These are phyloP conservation scores for Thyridium curvatum DNA, from an alignment of 2,329 filamentous ascomycete species.

Conservation along the genomic window DNA sequence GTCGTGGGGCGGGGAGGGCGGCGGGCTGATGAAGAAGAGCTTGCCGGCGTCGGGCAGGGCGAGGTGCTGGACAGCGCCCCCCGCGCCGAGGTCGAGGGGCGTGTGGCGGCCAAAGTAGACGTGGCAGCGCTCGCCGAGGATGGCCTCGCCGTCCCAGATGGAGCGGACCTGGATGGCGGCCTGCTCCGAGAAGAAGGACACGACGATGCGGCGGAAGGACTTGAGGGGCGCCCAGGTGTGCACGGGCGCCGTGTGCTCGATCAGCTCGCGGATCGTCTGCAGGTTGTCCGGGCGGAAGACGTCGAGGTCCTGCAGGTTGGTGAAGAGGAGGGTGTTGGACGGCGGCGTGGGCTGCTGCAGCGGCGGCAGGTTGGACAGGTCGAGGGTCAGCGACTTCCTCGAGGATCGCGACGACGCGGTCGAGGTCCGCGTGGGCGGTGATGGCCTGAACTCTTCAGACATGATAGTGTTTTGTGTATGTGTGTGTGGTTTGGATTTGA, in stretches of 20 bases:
- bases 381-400: constrained; percentile 55
- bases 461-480: constrained; percentile 6
- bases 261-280: constrained; percentile 64
- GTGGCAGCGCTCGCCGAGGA: constrained; percentile 63
- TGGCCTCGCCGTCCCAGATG: constrained; percentile 66
- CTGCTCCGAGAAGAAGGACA: constrained; percentile 67
- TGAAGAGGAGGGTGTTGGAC: constrained; percentile 80
- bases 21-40: constrained; percentile 68
- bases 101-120: constrained; percentile 65
- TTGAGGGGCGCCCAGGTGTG: constrained; percentile 76
- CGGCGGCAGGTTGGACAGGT: constrained; percentile 66
- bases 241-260: constrained; percentile 63
- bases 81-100: constrained; percentile 38
- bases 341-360: constrained; percentile 66
- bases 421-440: constrained; percentile 32
- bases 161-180: constrained; percentile 66
- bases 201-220: constrained; percentile 75
- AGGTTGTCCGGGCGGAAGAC: constrained; percentile 72
- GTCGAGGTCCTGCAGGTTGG: constrained; percentile 66
- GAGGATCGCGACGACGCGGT: constrained; percentile 30
- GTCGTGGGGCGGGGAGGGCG: constrained; percentile 60
- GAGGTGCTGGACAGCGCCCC: constrained; percentile 46
- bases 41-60: constrained; percentile 64
- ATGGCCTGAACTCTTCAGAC: constrained; percentile 12
- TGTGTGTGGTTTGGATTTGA: constrained; percentile 1